Base-by-base conservation (phyloP, 106 monocot species). In the Platanthera guangdongensis region DNA sequence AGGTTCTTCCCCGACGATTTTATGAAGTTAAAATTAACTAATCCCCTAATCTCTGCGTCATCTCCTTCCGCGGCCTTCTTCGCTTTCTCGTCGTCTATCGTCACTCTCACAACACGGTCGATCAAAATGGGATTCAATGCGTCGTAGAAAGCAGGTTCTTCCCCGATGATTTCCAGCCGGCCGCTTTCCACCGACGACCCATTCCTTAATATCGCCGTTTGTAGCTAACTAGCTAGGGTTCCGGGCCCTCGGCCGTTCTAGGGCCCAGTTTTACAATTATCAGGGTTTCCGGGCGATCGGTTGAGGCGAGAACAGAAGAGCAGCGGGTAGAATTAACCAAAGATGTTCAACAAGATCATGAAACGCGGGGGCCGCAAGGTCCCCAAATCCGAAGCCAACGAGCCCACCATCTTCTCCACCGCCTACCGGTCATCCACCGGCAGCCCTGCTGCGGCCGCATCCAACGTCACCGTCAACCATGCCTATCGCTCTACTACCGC, bases 321-420 rank as follows among this genome's bases (percentile, higher is more conserved):
- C 39, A 39, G 39, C 39, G 39, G 39, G 39, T 39, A 39, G 39
- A 39, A 39, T 39, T 39, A 39, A 1, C 57, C 47, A 7, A 48
- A 75, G 47, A 81, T 81, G 81, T 71, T 81, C 49, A 81, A 76
- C 76, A 81, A 77, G 62, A 70, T 81, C 71, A 81, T 81, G 30
- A 81, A 81, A 50, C 76, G 81, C 22, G 81, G 76, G n/a, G 59
- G 59, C 76, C 81, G 81, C 51, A 81, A 77, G 79, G 81, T 19
- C 71, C 72, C 81, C 71, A 85, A 82, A 63, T 54, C 78, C 55
- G 85, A 82, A 14, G 30, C 53, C 46, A 78, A 70, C 68, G 84
- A 80, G 74, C 52, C 55, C 73, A 11, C 50, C 60, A 3, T 68
- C 77, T 65, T 50, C 48, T 76, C 67, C 65, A 16, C 10, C 16